Base-by-base conservation (phyloP, 768 basidiomycete genomes). In the Harrya chromipes region DNA sequence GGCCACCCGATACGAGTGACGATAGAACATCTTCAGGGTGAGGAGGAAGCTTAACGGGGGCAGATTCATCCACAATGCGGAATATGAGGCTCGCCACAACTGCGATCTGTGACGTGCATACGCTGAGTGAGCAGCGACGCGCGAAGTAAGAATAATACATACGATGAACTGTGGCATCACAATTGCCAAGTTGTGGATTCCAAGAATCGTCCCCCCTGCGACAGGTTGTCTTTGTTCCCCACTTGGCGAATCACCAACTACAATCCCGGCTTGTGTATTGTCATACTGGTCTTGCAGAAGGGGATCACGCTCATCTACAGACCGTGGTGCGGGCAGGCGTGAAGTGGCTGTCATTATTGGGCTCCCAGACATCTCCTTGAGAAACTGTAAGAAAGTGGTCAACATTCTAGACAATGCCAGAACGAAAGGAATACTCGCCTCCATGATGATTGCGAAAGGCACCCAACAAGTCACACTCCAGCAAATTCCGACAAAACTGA, bases 391-490 rank as follows among this genome's bases (percentile, higher is more conserved):
- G 17, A 19, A 40, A 36, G 20, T 7, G 0, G 26, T 66, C 31
- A 47, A 33, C 19, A 37, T 19, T 37, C n/a, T 16, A 20, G 26
- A 49, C 14, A 16, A n/a, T 20, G 14, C 36, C 10, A 40, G n/a
- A 31, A 29, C 3, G 8, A 53, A 29, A 83, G 84, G 77, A 88
- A 23, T 4, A 58, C 78, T 43, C 55, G 82, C 92, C 82, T 94
- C 94, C 94, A 97, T 97, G 70, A 97, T 91, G 61, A 97, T 93
- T 17, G 94, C 89, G 58, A 97, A 97, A 3, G 94, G 94, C 14
- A 91, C 90, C 94, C 94, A 97, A 72, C 90, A 91, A n/a, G 94
- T 91, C 35, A 97, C 90, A 10, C 93, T 90, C 94, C 94, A 97
- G 67, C 88, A 94, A 33, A 97, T 87, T 37, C 94, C 94, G 20